phyloP scores from a whole-genome alignment of 768 basidiomycete species.

The Agrocybe praecox region DNA sequence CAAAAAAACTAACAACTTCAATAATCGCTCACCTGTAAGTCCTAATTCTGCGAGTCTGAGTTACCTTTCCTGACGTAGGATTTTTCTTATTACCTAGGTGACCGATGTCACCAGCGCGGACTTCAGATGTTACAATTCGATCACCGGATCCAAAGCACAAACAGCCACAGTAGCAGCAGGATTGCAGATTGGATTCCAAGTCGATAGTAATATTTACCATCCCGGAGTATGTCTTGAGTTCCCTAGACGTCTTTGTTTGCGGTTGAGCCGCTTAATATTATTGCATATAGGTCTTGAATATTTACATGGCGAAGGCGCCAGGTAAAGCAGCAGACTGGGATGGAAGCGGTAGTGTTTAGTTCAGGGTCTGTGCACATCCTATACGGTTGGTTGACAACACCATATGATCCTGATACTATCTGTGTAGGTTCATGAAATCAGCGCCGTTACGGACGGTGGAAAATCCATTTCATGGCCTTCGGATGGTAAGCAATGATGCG shows the following conservation, averaged over 20 bases:
- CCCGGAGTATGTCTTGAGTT: conserved; percentile 16
- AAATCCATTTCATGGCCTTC: conserved; percentile 47
- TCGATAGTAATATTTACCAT: conserved; percentile 15
- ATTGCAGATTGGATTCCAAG: conserved; percentile 21
- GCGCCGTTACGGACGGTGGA: conserved; percentile 49
- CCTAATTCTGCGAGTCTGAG: background rate
- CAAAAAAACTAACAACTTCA: conserved; percentile 48
- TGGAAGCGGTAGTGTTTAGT: conserved; percentile 51
- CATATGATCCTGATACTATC: background rate
- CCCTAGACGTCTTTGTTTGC: background rate
- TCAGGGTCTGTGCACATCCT: conserved; percentile 29
- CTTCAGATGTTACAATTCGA: conserved; percentile 49
- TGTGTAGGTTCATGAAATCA: conserved; percentile 31
- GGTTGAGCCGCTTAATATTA: background rate
- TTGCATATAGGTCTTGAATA: conserved; percentile 14
- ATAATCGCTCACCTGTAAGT: conserved; percentile 39
- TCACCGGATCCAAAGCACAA: conserved; percentile 38
- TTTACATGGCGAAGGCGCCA: conserved; percentile 25
- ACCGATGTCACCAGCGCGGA: conserved; percentile 49
- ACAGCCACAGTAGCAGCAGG: conserved; percentile 38
- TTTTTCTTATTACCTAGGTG: conserved; percentile 27
- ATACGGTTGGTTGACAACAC: background rate
- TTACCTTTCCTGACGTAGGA: background rate
- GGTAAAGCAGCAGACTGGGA: conserved; percentile 30
- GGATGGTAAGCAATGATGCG: conserved; percentile 22